A percentile compares a stretch with the other conserved stretches of the same genome.
phyloP scores from a whole-genome alignment of 208 protist species.

The Trypanosoma mega region DNA sequence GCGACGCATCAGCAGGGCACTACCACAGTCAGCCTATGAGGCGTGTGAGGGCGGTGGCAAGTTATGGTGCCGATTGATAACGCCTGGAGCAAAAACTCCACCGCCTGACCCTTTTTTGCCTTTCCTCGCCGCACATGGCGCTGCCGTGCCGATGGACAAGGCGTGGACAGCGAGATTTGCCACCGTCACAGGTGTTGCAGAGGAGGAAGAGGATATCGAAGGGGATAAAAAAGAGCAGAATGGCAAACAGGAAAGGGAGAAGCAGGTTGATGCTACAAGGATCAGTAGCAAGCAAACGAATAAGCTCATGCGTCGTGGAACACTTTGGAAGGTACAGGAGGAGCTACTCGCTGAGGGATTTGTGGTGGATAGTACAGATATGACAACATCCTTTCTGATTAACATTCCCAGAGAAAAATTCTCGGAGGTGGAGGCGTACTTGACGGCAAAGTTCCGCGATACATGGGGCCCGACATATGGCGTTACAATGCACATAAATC shows the following conservation, averaged over 20 bases:
- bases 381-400: conserved; percentile 41
- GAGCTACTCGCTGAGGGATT: conserved; percentile 31
- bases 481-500: conserved; percentile 32
- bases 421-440: conserved; percentile 26
- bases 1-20: conserved; percentile 23
- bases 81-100: background rate
- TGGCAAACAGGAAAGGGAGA: too few relatives aligned
- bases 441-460: conserved; percentile 14
- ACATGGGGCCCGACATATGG: conserved; percentile 15
- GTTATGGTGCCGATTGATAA: conserved; percentile 32
- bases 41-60: conserved; percentile 35
- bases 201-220: too few relatives aligned
- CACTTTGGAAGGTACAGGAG: conserved; percentile 24
- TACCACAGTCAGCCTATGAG: conserved; percentile 27
- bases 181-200: too few relatives aligned
- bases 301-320: background rate
- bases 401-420: conserved; percentile 20
- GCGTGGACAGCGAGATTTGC: too few relatives aligned
- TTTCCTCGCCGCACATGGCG: too few relatives aligned
- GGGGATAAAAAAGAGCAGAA: too few relatives aligned
- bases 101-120: background rate
- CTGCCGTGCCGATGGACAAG: too few relatives aligned
- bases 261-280: background rate
- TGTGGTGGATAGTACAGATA: conserved; percentile 15
- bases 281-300: background rate